phyloP scores from a whole-genome alignment of 2,329 filamentous ascomycete genomes.

The Aureobasidium vineae region DNA sequence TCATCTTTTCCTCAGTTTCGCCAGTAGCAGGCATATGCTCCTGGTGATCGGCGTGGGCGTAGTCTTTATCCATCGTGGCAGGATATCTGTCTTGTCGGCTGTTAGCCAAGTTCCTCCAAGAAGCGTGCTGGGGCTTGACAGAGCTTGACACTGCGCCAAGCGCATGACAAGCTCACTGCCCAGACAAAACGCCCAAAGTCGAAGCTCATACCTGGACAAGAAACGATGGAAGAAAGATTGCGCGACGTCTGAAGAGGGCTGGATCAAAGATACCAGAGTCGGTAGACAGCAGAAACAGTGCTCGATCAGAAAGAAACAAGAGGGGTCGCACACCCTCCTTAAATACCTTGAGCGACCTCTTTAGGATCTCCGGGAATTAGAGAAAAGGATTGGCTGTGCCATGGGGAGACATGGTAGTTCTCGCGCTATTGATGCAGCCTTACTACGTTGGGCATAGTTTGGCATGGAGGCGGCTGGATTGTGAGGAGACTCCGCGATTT shows the following conservation, averaged over 20 bases:
- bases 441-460: neutral
- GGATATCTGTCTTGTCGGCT: neutral
- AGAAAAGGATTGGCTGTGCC: neutral
- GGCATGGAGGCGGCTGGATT: neutral
- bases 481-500: constrained; percentile 5
- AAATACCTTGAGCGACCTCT: constrained; percentile 3
- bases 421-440: neutral
- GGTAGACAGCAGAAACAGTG: neutral
- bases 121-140: constrained; percentile 8
- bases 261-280: neutral
- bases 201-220: neutral
- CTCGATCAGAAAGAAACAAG: neutral
- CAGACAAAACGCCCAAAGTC: neutral
- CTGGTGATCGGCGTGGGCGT: constrained; percentile 8
- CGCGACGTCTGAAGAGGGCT: neutral
- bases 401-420: neutral
- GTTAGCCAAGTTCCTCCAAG: neutral
- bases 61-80: constrained; percentile 22
- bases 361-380: neutral
- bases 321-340: constrained; percentile 6
- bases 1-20: constrained; percentile 36
- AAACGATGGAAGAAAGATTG: neutral
- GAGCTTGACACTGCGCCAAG: constrained; percentile 13
- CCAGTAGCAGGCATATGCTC: constrained; percentile 27
- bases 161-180: constrained; percentile 10